These are phyloP conservation scores for Solanum acaule DNA, from an alignment of 257 asterid species.

Conservation along the genomic window DNA sequence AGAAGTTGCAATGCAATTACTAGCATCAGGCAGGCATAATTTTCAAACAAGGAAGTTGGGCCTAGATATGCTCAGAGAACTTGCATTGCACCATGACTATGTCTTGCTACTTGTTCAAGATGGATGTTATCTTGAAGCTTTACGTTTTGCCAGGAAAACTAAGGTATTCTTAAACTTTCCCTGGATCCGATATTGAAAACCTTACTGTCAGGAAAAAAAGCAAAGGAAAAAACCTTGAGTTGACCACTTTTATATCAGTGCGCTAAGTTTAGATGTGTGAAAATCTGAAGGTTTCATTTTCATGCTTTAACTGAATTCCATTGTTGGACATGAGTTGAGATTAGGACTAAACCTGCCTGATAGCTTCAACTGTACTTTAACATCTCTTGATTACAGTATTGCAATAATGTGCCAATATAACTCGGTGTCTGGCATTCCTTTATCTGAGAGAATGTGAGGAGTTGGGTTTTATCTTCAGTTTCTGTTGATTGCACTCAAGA, in stretches of 20 bases:
- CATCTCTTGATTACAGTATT: neutral
- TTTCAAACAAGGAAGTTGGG: constrained; percentile 71
- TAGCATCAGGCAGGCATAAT: constrained; percentile 73
- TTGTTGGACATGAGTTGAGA: neutral
- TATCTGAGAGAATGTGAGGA: neutral
- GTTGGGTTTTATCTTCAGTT: neutral
- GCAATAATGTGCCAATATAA: neutral
- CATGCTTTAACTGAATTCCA: neutral
- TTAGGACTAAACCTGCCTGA: neutral
- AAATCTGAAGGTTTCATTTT: neutral
- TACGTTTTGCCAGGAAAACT: constrained; percentile 74
- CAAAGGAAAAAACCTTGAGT: neutral
- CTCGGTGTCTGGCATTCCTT: neutral
- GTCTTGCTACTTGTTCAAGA: constrained; percentile 80
- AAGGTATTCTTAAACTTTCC: constrained; percentile 37
- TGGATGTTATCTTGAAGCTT: constrained; percentile 84
- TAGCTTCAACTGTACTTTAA: neutral
- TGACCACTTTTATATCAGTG: neutral
- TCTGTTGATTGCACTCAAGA: neutral
- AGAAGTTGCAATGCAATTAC: constrained; percentile 81
- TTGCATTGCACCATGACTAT: constrained; percentile 71
- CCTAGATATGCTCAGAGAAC: constrained; percentile 76
- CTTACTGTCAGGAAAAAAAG: neutral
- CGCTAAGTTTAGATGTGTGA: neutral
- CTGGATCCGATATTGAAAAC: neutral